Conservation (phyloP, 2,329 filamentous ascomycete genomes). For the Calonectria henricotiae region DNA sequence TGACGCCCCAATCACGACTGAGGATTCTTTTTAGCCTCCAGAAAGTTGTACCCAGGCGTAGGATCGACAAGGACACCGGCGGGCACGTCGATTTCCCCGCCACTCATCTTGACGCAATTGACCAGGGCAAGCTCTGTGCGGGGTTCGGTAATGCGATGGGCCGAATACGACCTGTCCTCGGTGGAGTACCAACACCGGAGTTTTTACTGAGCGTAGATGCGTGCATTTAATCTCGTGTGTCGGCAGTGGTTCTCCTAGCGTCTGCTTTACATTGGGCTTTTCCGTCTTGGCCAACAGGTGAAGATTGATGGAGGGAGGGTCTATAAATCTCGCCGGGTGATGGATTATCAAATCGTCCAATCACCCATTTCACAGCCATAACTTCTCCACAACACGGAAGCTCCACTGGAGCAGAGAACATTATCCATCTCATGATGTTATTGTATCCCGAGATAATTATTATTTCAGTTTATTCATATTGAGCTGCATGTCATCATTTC, state of each 20-base stretch:
- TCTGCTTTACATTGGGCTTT: neutral
- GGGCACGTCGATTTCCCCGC: conserved; percentile 15
- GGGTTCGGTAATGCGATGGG: conserved; percentile 20
- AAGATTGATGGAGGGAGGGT: neutral
- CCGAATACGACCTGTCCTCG: conserved; percentile 1
- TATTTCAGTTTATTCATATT: no score
- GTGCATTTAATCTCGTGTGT: neutral
- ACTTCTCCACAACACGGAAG: no score
- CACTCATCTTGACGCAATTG: conserved; percentile 21
- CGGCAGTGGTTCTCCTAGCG: neutral
- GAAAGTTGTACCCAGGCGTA: conserved; percentile 8
- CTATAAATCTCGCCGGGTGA: no score
- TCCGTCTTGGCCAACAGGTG: neutral
- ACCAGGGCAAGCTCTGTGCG: conserved; percentile 4
- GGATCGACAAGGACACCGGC: conserved; percentile 27
- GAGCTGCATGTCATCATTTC: no score
- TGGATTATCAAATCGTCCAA: no score
- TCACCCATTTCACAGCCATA: no score
- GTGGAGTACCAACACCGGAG: conserved; percentile 8
- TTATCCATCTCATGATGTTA: no score
- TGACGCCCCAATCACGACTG: conserved; percentile 7
- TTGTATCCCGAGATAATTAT: no score
- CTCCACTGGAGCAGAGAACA: no score
- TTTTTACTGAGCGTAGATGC: conserved; percentile 15
- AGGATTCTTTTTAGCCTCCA: conserved; percentile 25